Base-by-base conservation (phyloP, 202 grass and related monocot genomes). In the Zizania palustris region DNA sequence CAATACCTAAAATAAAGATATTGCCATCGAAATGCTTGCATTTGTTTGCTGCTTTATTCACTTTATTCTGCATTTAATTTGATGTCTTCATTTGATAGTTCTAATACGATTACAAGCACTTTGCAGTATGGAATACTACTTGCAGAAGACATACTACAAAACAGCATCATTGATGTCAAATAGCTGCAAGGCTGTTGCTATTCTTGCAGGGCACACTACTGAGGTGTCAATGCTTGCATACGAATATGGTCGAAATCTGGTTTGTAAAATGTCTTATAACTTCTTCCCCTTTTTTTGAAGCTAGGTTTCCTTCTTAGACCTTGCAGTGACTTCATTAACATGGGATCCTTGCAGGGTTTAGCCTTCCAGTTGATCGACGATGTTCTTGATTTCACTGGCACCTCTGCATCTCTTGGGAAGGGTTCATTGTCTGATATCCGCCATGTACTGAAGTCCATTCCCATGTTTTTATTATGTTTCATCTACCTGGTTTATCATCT, bases 141-240 rank as follows among this genome's bases (percentile, higher is more conserved):
- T 99, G 68, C 77, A 90, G 78, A 99, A 99, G 85, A 92, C 96
- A 70, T 98, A 98, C 83, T 93, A 88, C 89, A 99, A 99, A 85
- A 99, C 96, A 38, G 87, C 91, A 21, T 99, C 96, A 40, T 82
- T 99, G 83, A 92, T 99, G 74, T 99, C 96, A 76, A 99, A 93
- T 69, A 99, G 96, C 77, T 99, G 96, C 81, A 93, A 96, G 71
- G 73, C 89, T 63, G 79, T 96, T 87, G 92, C 96, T 72, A 46
- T 99, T 85, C 92, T 99, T 75, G 89, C 96, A 19, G 96, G 92
- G 48, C 96, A 99, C 85, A 96, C 89, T 54, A 75, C 89, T 61
- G 96, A 98, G 61, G 89, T 98, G 67, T 88, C 96, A 8, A 53
- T 82, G 78, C 89, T 89, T 88, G 91, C 96, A 45, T 98, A 89